Base-by-base conservation (phyloP, 2,329 filamentous ascomycete species). In the Tympanopsis confertula region DNA sequence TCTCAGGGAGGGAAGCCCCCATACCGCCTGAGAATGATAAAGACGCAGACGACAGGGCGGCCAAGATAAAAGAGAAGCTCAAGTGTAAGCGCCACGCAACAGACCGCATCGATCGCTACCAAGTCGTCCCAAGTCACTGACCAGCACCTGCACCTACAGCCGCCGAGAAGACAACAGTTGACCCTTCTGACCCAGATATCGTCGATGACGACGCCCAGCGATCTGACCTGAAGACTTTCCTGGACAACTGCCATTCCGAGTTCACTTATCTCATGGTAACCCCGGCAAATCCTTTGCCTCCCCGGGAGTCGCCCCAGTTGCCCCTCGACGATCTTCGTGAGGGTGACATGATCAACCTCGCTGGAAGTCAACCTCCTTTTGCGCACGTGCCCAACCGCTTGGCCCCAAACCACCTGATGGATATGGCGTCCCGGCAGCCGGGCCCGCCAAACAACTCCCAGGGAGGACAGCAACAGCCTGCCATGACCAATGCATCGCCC, bases 231-330 rank as follows among this genome's bases (percentile, higher is more conserved):
- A 75, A 74, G 54, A 59, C 59, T 10, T 80, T 79, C 50, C 63
- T 80, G 43, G 76, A 80, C 44, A 73, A 77, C 50, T 77, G 75
- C 54, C 67, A 78, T 53, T 67, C 69, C 45, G 75, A 81, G 50
- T 78, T 81, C 42, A 77, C 75, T 44, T 81, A 81, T 48, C 63
- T 81, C 13, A 78, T 81, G 75, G 68, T 78, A 37, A 74, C 75
- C 1, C 76, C 76, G 2, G 75, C 76, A 29, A 81, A 81, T 52
- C 76, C 76, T 3, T 59, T 71, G 30, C 76, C 76, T 2, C 76
- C 75, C n/a, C 67, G 76, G 52, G 76, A 79, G 18, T 75, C 73
- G 2, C 71, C 71, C 4, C 71, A 67, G 2, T 52, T 76, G 10
- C 72, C 72, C 7, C 61, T 75, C 19, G 75, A 78, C 36, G 74